phyloP scores from a whole-genome alignment of 208 protist genomes.

The Trypanosoma mega region DNA sequence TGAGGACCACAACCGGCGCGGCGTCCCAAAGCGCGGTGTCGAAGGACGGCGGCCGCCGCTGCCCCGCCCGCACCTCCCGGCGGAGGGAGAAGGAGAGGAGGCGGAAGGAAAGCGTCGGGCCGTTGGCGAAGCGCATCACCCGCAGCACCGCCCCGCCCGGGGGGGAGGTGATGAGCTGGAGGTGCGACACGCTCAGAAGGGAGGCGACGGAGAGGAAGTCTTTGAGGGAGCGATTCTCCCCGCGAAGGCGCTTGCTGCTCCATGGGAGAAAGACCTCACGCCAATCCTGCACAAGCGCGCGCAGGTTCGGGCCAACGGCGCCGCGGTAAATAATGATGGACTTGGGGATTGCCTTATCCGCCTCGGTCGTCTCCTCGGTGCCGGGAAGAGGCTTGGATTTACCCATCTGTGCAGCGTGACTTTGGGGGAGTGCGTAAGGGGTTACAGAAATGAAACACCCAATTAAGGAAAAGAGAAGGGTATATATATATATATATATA shows the following conservation, averaged over 20 bases:
- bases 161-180: slow-evolving; percentile 87
- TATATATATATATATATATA: too few species aligned
- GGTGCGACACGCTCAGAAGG: slow-evolving; percentile 77
- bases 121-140: slow-evolving; percentile 91
- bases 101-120: slow-evolving; percentile 87
- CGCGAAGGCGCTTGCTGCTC: slow-evolving; percentile 88
- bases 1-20: slow-evolving; percentile 90
- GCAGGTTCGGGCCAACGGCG: slow-evolving; percentile 75
- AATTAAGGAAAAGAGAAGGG: too few species aligned
- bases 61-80: slow-evolving; percentile 73
- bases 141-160: slow-evolving; percentile 83
- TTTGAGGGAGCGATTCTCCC: slow-evolving; percentile 88
- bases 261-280: slow-evolving; percentile 88
- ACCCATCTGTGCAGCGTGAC: slow-evolving; percentile 18
- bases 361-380: slow-evolving; percentile 83
- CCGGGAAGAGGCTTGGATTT: slow-evolving; percentile 52
- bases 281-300: slow-evolving; percentile 90
- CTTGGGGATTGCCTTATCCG: slow-evolving; percentile 85
- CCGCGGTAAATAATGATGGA: slow-evolving; percentile 91
- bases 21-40: slow-evolving; percentile 69
- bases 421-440: background rate
- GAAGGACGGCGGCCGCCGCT: slow-evolving; percentile 64
- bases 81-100: slow-evolving; percentile 86
- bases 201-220: slow-evolving; percentile 84
- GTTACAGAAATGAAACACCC: background rate